These are phyloP conservation scores for Lactifluus piperatus DNA, from an alignment of 768 basidiomycete genomes.

Conservation along the genomic window DNA sequence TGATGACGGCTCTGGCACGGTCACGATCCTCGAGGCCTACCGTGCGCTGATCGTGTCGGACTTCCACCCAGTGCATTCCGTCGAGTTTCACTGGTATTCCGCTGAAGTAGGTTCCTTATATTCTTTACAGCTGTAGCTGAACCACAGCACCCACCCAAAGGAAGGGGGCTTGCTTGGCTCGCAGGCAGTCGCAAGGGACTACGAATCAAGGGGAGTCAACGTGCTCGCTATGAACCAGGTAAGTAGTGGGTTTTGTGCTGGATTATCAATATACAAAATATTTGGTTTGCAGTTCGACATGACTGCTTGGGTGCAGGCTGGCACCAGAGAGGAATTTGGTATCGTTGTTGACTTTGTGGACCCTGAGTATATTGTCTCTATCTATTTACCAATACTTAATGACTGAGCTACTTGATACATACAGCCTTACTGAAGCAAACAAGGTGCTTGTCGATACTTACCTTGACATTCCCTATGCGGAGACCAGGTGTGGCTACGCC, in stretches of 20 bases:
- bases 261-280: slow-evolving; percentile 8
- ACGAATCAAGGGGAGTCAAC: slow-evolving; percentile 51
- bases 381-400: background rate
- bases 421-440: slow-evolving; percentile 73
- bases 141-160: slow-evolving; percentile 28
- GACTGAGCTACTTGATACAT: slow-evolving; percentile 14
- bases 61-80: slow-evolving; percentile 53
- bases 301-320: slow-evolving; percentile 88
- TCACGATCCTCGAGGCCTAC: slow-evolving; percentile 73
- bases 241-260: slow-evolving; percentile 14
- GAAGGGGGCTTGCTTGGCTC: slow-evolving; percentile 83
- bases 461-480: slow-evolving; percentile 75
- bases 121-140: background rate
- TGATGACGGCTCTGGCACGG: slow-evolving; percentile 53
- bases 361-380: slow-evolving; percentile 33
- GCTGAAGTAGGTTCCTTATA: slow-evolving; percentile 46
- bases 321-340: slow-evolving; percentile 55
- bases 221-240: slow-evolving; percentile 84
- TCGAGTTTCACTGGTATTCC: slow-evolving; percentile 84
- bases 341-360: slow-evolving; percentile 83
- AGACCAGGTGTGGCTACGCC: slow-evolving; percentile 90
- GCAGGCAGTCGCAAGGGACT: slow-evolving; percentile 78
- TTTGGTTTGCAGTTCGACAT: slow-evolving; percentile 59
- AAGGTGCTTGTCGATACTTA: slow-evolving; percentile 69
- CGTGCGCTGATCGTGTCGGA: slow-evolving; percentile 59